Evolutionary conservation across 1,284 basidiomycete species (phyloP).

Genomic region (Singerocomus inundabilis): DNA sequence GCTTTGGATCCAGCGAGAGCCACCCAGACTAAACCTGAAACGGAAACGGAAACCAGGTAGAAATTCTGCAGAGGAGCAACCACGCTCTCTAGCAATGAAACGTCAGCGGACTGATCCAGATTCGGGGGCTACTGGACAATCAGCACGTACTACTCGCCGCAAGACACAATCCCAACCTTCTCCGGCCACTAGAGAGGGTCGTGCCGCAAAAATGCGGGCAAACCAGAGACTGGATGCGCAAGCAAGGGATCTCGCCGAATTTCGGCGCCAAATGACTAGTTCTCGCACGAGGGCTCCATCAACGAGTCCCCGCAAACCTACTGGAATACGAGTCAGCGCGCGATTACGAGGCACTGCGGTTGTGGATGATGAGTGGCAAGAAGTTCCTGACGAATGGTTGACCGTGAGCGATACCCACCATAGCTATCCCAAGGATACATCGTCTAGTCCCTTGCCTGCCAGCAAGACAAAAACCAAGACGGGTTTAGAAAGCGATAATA

Average conservation of each 20-base stretch:
- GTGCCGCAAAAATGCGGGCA: constrained; percentile 68
- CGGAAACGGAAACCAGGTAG: constrained; percentile 47
- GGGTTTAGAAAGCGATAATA: constrained; percentile 55
- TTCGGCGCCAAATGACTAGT: constrained; percentile 49
- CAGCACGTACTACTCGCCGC: constrained; percentile 12
- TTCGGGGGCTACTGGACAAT: constrained; percentile 5
- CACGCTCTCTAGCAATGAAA: constrained; percentile 19
- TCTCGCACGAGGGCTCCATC: constrained; percentile 15
- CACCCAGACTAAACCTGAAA: constrained; percentile 56
- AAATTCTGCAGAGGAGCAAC: constrained; percentile 21
- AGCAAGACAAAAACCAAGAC: constrained; percentile 38
- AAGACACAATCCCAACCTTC: constrained; percentile 15
- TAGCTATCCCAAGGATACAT: constrained; percentile 11
- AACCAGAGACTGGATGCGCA: constrained; percentile 66
- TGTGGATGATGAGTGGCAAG: constrained; percentile 72
- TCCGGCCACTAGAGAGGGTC: constrained; percentile 40
- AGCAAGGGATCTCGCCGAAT: constrained; percentile 63
- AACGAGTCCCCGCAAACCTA: constrained; percentile 31
- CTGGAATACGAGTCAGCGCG: constrained; percentile 65
- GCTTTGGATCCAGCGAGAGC: constrained; percentile 81
- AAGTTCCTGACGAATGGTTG: constrained; percentile 75
- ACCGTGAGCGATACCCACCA: constrained; percentile 28
- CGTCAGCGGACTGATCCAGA: constrained; percentile 22
- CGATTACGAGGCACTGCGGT: constrained; percentile 52
- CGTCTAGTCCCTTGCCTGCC: constrained; percentile 7